Evolutionary conservation across 257 asterid species (phyloP), one percentile per base, ranked within the genome.

Genomic region (Datura wrightii): DNA sequence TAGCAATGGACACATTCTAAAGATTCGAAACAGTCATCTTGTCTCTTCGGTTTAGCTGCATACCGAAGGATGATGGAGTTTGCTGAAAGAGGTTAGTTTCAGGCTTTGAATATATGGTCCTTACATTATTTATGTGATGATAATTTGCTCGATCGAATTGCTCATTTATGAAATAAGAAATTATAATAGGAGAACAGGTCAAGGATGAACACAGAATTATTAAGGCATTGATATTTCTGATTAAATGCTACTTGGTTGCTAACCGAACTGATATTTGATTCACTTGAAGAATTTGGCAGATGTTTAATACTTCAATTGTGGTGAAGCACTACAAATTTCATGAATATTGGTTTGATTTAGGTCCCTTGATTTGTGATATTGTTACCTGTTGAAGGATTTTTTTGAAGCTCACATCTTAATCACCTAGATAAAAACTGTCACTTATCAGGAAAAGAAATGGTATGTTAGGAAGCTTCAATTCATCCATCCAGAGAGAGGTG

Each of bases 21-120:
- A 83, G 83, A 69, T 79, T 84, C 50, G 80, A 54, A 84, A 79
- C 39, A 84, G 63, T 65, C 83, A 87, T 80, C 83, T 84, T 34
- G 80, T 87, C 80, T 88, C 92, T 82, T 86, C 88, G 4, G 79
- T 87, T 65, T 91, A 90, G 87, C 39, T 41, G 56, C 84, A 10
- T 7, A 19, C n/a, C 5, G 10, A 41, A 50, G 39, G 55, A 80
- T 50, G 79, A 13, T 52, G 41, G 50, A 74, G 10, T 59, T 19
- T 36, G 19, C 44, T 46, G 14, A 31, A 9, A 54, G 44, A 85
- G 83, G 80, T 83, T 80, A 46, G 76, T 69, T 76, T 53, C 31
- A 5, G 5, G 62, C 59, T 84, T 72, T 78, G 71, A 31, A 50
- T 79, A 1, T 52, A 31, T 63, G 70, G 9, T 63, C 15, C 18